Base-by-base conservation (phyloP, 345 rosid species). In the Eucalyptus paniculata region DNA sequence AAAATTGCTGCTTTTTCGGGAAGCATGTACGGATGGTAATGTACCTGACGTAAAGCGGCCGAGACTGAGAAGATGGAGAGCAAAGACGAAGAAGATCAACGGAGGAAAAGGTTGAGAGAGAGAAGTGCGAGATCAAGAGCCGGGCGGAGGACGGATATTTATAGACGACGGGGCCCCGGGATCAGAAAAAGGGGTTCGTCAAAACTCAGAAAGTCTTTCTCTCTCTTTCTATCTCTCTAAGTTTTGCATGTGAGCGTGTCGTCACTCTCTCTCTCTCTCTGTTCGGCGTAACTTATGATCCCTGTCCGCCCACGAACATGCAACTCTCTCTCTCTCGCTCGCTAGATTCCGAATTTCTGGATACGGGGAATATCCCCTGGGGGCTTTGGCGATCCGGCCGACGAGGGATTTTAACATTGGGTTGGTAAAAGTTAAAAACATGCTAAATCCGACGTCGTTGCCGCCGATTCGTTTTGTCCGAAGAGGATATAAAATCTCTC, bases 371-470 rank as follows among this genome's bases (percentile, higher is more conserved):
- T 77, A 77, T 77, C 0, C 44, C 26, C 19, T 18, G 2, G 45
- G 4, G 44, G 82, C 44, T 34, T 19, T 44, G 14, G 7, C 21
- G 83, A 40, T 77, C 26, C 83, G 83, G 12, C 28, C 83, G 9
- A 12, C 30, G 28, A 12, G 17, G 30, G 4, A 21, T 21, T 37
- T 23, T 28, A 56, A 23, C 44, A 2, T 34, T 3, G 44, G 81
- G 6, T 2, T 9, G 26, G 44, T 5, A 2, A 69, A 37, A 37
- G 19, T 6, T 5, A 0, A 37, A 40, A 21, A 18, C 23, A 6
- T 72, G 2, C 40, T 10, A 4, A 6, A 77, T 77, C 24, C 47
- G 42, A 77, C 16, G 8, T 77, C 13, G 47, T 77, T 77, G 47
- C 47, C 16, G 12, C 24, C 28, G 7, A 3, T 77, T 77, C 83